Evolutionary conservation across 176 grass and related monocot species (phyloP), one percentile per base, ranked within the genome.

Genomic region (Musa beccarii): DNA sequence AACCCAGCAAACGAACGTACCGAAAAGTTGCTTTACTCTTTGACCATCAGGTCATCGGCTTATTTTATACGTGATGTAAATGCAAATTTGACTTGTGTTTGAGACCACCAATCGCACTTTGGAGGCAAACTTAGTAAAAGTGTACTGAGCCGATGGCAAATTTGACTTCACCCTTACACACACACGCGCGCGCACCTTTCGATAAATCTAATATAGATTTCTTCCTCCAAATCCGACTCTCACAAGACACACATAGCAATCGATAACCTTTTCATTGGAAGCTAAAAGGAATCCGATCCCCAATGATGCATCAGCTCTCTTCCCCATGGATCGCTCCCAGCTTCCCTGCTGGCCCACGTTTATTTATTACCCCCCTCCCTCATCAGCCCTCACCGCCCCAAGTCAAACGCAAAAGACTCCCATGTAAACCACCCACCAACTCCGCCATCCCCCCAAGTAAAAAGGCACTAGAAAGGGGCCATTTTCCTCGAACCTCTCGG

Each of bases 401-500:
- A 22, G 20, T 25, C 20, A 25, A 25, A 66, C 22, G 20, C 4
- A 66, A 66, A 66, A 25, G 8, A 25, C 59, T 8, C 17, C 59
- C 59, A 21, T 62, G 59, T 62, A 62, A 62, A 62, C 59, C 59
- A 62, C 59, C 22, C 17, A 62, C 17, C 59, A 66, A 28, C 63
- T 66, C 10, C 63, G 2, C 14, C n/a, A 43, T 43, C 34, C 34
- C 51, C 68, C 68, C 68, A 17, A 70, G 68, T 49, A 66, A 66
- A 64, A 64, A 64, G 62, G 62, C 62, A 16, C 0, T 9, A 51
- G n/a, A 70, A 70, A 70, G 68, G 68, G 43, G 68, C 68, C 68
- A 70, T 70, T 70, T 20, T 70, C 68, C 68, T 70, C 51, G 68
- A 70, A 70, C 49, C 49, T 49, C 68, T 52, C 68, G 15, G 10